These are phyloP conservation scores for Aspergillus hiratsukae DNA, from an alignment of 2,329 filamentous ascomycete genomes.

Conservation along the genomic window DNA sequence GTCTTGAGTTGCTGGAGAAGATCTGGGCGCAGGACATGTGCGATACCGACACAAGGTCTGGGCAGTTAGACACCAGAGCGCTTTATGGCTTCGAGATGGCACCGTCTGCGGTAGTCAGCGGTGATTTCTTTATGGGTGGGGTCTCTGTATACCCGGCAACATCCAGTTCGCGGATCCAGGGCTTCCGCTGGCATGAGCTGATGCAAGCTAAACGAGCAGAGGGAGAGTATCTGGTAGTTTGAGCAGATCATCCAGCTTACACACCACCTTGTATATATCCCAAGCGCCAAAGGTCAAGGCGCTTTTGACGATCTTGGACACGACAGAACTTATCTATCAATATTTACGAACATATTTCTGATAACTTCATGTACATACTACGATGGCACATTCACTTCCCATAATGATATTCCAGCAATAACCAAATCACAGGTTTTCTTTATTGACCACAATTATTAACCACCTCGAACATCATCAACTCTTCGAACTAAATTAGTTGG, in stretches of 20 bases:
- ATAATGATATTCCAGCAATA: neutral
- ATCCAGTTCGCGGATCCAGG: constrained; percentile 14
- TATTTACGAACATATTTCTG: neutral
- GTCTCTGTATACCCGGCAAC: neutral
- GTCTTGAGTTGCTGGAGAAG: constrained; percentile 77
- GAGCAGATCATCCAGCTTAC: neutral
- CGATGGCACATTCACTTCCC: neutral
- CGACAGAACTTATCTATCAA: neutral
- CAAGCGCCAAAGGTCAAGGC: neutral
- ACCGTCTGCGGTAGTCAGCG: neutral
- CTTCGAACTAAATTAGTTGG: neutral
- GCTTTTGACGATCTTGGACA: neutral
- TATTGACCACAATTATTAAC: neutral
- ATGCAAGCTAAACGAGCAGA: constrained; percentile 35
- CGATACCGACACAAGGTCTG: neutral
- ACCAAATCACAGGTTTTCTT: neutral
- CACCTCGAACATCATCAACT: neutral
- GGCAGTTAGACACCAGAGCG: neutral
- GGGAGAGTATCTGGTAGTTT: constrained; percentile 39
- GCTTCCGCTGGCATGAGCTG: constrained; percentile 35
- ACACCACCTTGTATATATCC: neutral
- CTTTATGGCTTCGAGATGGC: neutral
- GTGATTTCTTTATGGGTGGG: constrained; percentile 1
- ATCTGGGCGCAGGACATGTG: constrained; percentile 59
- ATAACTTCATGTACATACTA: neutral